These are phyloP conservation scores for Blepharisma japonicum DNA, from an alignment of 73 alveolate genomes.

Conservation along the genomic window DNA sequence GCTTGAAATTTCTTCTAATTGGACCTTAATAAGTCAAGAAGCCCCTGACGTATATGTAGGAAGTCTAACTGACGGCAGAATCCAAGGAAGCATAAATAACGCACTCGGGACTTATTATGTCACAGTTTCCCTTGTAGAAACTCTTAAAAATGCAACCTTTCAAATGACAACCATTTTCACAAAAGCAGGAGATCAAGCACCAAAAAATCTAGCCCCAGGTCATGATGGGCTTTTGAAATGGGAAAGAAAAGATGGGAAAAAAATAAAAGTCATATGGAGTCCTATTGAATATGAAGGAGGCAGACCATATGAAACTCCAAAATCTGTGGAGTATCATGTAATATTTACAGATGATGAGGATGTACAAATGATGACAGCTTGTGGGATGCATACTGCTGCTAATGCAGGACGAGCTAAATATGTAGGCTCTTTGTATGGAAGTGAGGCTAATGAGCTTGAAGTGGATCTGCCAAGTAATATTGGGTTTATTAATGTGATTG, in stretches of 20 bases:
- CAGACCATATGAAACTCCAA: background rate
- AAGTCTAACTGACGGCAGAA: background rate
- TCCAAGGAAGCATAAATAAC: background rate
- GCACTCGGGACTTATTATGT: constrained; percentile 12
- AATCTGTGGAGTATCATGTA: background rate
- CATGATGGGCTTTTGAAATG: background rate
- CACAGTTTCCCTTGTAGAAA: background rate
- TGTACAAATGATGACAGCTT: constrained; percentile 6
- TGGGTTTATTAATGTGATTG: constrained; percentile 17
- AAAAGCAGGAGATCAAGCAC: background rate
- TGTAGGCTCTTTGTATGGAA: background rate
- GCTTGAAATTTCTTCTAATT: constrained; percentile 8
- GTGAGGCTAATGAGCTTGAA: background rate
- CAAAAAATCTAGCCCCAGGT: background rate
- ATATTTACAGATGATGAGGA: background rate
- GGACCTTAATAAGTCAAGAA: constrained; percentile 1
- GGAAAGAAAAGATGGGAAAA: background rate
- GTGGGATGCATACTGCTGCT: background rate
- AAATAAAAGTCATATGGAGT: background rate
- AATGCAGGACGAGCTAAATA: background rate
- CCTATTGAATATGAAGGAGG: background rate
- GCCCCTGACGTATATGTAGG: background rate
- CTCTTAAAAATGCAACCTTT: background rate
- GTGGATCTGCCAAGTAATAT: background rate
- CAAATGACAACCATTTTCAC: constrained; percentile 9